phyloP scores from a whole-genome alignment of 352 stramenopile species.

The Elongisporangium undulatum region DNA sequence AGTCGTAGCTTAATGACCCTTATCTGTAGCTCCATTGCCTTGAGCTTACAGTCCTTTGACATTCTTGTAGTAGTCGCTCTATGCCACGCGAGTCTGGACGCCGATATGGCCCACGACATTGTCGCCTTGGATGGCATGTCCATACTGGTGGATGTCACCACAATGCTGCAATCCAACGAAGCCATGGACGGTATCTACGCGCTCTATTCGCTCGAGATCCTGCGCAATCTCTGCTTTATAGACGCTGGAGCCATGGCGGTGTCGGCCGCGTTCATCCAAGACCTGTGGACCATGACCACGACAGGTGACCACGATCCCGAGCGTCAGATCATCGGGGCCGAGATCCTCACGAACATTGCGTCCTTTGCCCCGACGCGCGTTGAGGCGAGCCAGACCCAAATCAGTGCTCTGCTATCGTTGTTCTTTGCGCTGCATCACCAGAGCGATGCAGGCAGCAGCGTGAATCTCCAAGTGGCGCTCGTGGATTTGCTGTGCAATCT shows the following conservation, averaged over 20 bases:
- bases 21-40: not conserved
- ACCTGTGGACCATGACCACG: constrained; percentile 18
- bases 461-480: constrained; percentile 32
- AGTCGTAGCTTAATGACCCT: not conserved
- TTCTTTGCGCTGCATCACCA: constrained; percentile 20
- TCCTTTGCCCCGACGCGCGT: constrained; percentile 10
- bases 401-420: constrained; percentile 22
- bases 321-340: constrained; percentile 24
- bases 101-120: constrained; percentile 35
- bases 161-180: constrained; percentile 8
- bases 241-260: constrained; percentile 8
- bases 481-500: constrained; percentile 63
- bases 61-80: constrained; percentile 36
- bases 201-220: constrained; percentile 31
- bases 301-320: constrained; percentile 9
- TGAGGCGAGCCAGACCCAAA: constrained; percentile 18
- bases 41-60: not conserved
- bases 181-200: constrained; percentile 12
- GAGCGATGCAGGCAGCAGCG: not conserved
- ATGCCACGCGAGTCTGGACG: constrained; percentile 56
- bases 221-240: constrained; percentile 47
- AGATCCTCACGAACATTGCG: constrained; percentile 38
- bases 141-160: constrained; percentile 25
- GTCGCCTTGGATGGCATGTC: constrained; percentile 23
- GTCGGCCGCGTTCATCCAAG: constrained; percentile 11